Evolutionary conservation across 176 grass and related monocot species (phyloP), one percentile per base, ranked within the genome.

Genomic region (Stipa capillata): DNA sequence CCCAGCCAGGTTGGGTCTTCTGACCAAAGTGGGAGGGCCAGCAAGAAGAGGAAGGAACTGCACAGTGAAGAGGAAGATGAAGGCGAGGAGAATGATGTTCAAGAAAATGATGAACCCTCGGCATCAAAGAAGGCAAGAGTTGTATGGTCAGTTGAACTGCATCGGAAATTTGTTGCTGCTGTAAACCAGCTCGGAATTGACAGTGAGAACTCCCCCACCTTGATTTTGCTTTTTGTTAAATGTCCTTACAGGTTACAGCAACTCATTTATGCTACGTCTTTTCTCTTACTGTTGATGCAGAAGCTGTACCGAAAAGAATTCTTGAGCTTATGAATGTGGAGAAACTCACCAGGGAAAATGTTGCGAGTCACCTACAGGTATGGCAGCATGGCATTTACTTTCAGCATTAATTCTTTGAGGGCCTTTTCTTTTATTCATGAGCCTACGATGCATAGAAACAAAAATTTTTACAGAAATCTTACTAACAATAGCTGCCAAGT

Each of bases 341-440:
- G 42, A 94, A 92, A 72, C 89, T 99, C 48, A 95, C 90, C 17
- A 85, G 96, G 72, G 90, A 95, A 89, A 94, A 99, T 86, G 88
- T 99, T 29, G 97, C 92, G 6, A 99, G 97, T 72, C 97, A 99
- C 65, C 78, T 99, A 57, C 97, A 99, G 90, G 97, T 87, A 87
- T 71, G 29, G 12, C 29, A 49, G 71, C 80, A 76, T 56, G 28
- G 31, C 70, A 74, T 78, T 65, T 75, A 44, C 45, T 77, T 12
- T 25, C 32, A 64, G 15, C 35, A 66, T 76, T 63, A 69, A 40
- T 49, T 50, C 16, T 17, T 72, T 64, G 51, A 36, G 45, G 49
- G n/a, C 45, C 2, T 36, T 72, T 18, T 35, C 25, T 35, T 48
- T 3, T 39, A 57, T 86, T 76, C 62, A 54, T 56, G 16, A 52